Evolutionary conservation across 306 rosid genomes (phyloP).

Genomic region (Fragaria vesca): DNA sequence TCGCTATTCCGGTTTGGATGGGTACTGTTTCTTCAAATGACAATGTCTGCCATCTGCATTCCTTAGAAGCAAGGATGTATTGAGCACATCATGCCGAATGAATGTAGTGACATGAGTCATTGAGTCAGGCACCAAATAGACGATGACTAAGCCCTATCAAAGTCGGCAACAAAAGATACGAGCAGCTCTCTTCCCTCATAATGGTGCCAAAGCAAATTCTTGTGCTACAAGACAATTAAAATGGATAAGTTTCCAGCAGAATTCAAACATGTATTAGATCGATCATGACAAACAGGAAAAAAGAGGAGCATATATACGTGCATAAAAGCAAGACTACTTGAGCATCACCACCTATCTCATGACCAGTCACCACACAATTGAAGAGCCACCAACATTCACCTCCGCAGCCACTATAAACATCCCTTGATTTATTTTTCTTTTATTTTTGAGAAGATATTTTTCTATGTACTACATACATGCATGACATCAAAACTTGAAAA

Average conservation of each 20-base stretch:
- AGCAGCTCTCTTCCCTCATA: not conserved
- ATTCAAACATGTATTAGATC: not conserved
- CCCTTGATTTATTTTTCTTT: not conserved
- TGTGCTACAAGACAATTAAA: not conserved
- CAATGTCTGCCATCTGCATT: not conserved
- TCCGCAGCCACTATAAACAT: not conserved
- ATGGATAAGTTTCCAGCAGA: not conserved
- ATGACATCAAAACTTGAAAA: not conserved
- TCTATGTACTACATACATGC: not conserved
- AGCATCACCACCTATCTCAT: not conserved
- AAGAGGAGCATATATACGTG: not conserved
- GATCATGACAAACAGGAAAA: not conserved
- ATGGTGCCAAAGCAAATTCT: not conserved
- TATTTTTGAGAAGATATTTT: too few species aligned
- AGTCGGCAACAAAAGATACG: not conserved
- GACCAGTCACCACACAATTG: not conserved
- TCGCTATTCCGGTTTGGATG: not conserved
- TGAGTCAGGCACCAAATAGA: not conserved
- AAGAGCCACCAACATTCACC: not conserved
- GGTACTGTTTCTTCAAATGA: not conserved
- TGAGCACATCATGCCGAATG: too few species aligned
- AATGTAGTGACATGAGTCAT: not conserved
- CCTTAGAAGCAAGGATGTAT: too few species aligned
- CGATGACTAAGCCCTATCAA: not conserved
- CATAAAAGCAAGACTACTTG: not conserved